Evolutionary conservation across 1,284 basidiomycete species (phyloP), one percentile per base, ranked within the genome.

Genomic region (Sphaerobolus stellatus): DNA sequence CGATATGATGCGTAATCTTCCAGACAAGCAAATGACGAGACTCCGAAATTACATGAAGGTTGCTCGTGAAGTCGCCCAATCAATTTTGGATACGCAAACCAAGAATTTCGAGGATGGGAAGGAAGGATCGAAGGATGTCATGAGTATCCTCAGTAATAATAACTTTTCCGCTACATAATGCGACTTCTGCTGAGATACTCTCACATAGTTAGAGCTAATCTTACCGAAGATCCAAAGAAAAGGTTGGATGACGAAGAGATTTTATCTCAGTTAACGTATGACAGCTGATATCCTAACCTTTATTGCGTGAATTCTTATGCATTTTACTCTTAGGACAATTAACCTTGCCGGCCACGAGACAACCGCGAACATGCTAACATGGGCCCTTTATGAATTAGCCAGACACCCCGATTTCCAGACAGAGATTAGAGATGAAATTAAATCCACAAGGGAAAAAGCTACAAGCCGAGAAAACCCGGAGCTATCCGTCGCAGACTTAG

Each of bases 401-500:
- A 30, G 33, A 45, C 38, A 41, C 51, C 58, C 18, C n/a, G 47
- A 48, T 48, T 59, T 18, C 38, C 54, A 40, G 49, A 43, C 30
- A 4, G 16, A 41, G 20, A 18, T 52, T 30, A 20, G 50, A 22
- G 41, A 52, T 11, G 50, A 52, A 22, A 52, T 52, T 9, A 41
- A 22, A 22, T 22, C 29, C 3, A 48, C 52, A 18, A 44, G 33
- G 27, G 46, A 33, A 3, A 30, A 43, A 6, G 52, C 47, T 4
- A 29, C 25, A 8, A 11, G 31, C 25, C 71, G 75, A 18, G 77
- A 75, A 2, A 68, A 72, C 34, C 58, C 68, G 13, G 68, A 75
- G 34, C 75, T 80, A 60, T 72, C 71, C 16, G 57, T 70, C 8
- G 58, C 66, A 18, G 79, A 83, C 60, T 70, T 81, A 43, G 80